Conservation (phyloP, 371 early-diverging fungal species). For the Blyttiomyces sp. region DNA sequence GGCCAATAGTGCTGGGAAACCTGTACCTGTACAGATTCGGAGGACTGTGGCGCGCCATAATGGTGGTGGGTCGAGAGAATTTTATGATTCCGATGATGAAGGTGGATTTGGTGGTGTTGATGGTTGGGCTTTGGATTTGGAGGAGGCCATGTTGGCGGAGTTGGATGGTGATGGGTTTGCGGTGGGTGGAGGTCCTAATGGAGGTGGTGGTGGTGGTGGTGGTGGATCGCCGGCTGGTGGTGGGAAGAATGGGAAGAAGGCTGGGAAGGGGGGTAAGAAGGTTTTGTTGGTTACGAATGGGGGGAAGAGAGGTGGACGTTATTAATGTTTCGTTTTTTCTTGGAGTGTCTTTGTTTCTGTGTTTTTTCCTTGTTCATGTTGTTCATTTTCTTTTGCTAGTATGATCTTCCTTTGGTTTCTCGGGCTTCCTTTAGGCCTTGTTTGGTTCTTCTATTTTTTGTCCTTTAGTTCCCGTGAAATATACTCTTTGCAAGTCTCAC, state of each 20-base stretch:
- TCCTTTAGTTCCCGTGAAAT: neutral
- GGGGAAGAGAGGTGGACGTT: neutral
- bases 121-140: neutral
- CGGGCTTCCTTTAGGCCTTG: no score
- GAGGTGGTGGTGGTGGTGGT: neutral
- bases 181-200: neutral
- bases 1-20: neutral
- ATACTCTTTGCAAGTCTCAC: neutral
- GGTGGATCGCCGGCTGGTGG: neutral
- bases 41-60: neutral
- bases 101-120: neutral
- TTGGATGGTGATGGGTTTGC: neutral
- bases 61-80: neutral
- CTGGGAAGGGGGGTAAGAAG: neutral
- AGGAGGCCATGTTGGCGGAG: neutral
- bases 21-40: no score
- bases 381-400: neutral
- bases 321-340: neutral
- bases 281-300: neutral
- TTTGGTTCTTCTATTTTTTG: neutral
- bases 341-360: neutral
- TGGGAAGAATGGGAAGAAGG: neutral
- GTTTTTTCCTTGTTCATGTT: neutral
- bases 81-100: neutral
- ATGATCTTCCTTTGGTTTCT: no score